Base-by-base conservation (phyloP, 768 basidiomycete species). In the Trametes meyenii region DNA sequence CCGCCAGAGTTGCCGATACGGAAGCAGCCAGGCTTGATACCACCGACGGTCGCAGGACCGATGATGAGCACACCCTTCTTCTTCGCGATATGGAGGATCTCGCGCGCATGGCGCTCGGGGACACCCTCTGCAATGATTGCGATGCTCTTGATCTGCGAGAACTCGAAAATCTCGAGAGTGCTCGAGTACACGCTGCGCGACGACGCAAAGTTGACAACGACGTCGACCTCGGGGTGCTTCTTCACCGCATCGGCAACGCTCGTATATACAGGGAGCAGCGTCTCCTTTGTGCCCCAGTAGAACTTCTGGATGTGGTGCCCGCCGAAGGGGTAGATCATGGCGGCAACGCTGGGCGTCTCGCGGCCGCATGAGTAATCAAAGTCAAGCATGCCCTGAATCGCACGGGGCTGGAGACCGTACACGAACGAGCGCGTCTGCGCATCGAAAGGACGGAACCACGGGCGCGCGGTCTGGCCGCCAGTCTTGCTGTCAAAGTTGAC, bases 231-330 rank as follows among this genome's bases (percentile, higher is more conserved):
- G 29, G 90, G 85, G 79, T 98, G 96, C 82, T 98, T 99, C 76
- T 85, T 82, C 66, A 90, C 86, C 14, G 96, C 96, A 72, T 98
- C 96, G 55, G 85, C 85, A 67, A 97, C 83, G 57, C 86, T 86
- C 19, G 96, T 96, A 82, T 97, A 99, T 44, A 99, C 96, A 52
- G 97, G 97, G 40, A 99, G 87, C 50, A 99, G 89, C 3, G 96
- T 96, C 83, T 98, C 97, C 81, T 93, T 94, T 42, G 97, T 98
- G 58, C 97, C 97, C 97, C 97, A 98, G 85, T 99, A 98, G 86
- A 99, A 98, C 81, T 99, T 99, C 80, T 99, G 97, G 77, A 98
- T 97, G 80, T 98, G 97, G 79, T 98, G 96, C 19, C 96, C 96
- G 72, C 96, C 97, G 77, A 99, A 99, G 73, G 96, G 97, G 77